Evolutionary conservation across 306 rosid species (phyloP).

Genomic region (Casuarina equisetifolia): DNA sequence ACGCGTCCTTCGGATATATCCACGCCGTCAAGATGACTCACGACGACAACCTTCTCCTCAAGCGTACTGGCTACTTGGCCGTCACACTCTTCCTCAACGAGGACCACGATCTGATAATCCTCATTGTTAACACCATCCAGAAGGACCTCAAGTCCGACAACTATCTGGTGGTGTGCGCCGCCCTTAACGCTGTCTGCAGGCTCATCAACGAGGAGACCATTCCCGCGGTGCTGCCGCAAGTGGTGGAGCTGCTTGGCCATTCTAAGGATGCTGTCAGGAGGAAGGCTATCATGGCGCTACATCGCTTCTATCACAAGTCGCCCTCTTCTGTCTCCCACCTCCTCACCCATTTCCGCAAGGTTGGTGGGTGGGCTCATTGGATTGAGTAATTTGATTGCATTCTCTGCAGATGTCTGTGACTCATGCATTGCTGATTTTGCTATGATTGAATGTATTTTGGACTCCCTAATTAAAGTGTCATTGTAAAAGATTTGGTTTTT

Average conservation of each 20-base stretch:
- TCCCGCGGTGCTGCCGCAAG: conserved; percentile 89
- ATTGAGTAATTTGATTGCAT: too few relatives aligned
- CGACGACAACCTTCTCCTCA: conserved; percentile 63
- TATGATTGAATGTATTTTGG: too few relatives aligned
- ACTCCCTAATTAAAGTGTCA: not conserved
- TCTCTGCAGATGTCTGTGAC: too few relatives aligned
- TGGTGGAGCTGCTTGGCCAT: conserved; percentile 74
- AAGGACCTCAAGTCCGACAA: conserved; percentile 86
- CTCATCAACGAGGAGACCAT: conserved; percentile 91
- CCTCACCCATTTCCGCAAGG: conserved; percentile 64
- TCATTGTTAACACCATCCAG: conserved; percentile 94
- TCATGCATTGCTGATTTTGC: not conserved
- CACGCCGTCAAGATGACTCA: conserved; percentile 99
- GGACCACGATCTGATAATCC: conserved; percentile 84
- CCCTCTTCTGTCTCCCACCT: conserved; percentile 79
- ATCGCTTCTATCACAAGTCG: conserved; percentile 75
- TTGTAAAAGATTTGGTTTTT: not conserved
- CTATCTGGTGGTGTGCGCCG: conserved; percentile 80
- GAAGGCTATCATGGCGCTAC: conserved; percentile 93
- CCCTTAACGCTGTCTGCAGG: conserved; percentile 77
- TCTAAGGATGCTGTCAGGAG: conserved; percentile 79
- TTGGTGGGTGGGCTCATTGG: not conserved
- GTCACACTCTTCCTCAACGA: conserved; percentile 84
- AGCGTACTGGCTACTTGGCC: conserved; percentile 93
- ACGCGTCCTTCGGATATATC: conserved; percentile 87